phyloP scores from a whole-genome alignment of 2,329 filamentous ascomycete species.

The Rhynchosporium secalis region DNA sequence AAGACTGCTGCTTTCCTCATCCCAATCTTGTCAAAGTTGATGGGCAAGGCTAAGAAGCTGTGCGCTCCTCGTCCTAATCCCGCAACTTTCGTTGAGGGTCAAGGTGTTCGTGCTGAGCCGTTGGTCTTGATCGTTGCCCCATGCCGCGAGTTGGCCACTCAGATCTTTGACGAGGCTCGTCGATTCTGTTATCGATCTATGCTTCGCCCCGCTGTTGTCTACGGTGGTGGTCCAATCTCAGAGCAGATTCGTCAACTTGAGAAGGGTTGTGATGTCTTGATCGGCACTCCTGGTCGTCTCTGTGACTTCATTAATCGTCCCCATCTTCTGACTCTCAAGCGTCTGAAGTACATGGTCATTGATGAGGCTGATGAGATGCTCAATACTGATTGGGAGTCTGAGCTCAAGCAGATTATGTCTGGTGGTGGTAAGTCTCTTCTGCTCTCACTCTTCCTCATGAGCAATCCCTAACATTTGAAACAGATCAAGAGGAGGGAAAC shows the following conservation, averaged over 20 bases:
- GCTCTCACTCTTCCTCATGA: not conserved
- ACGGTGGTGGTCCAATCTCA: conserved; percentile 75
- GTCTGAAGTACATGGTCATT: conserved; percentile 79
- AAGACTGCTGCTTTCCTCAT: conserved; percentile 94
- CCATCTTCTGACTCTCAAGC: conserved; percentile 66
- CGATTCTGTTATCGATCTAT: conserved; percentile 93
- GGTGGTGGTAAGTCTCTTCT: conserved; percentile 67
- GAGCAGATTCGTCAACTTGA: conserved; percentile 72
- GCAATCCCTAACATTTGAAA: conserved; percentile 33
- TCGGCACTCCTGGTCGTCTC: conserved; percentile 85
- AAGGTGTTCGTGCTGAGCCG: conserved; percentile 73
- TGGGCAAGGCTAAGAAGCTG: conserved; percentile 93
- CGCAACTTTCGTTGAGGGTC: conserved; percentile 51
- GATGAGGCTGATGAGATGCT: conserved; percentile 97
- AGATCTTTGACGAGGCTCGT: conserved; percentile 93
- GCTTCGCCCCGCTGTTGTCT: conserved; percentile 86
- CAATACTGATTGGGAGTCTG: conserved; percentile 72
- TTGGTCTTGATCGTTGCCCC: conserved; percentile 83
- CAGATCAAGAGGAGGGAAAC: conserved; percentile 72
- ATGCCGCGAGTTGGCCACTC: conserved; percentile 85
- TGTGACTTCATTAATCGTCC: conserved; percentile 78
- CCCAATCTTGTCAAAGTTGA: conserved; percentile 84
- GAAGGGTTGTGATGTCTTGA: conserved; percentile 85
- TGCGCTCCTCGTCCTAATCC: conserved; percentile 74
- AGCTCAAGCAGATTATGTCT: conserved; percentile 73